Evolutionary conservation across 768 basidiomycete species (phyloP).

Genomic region (Amyloporia xantha): DNA sequence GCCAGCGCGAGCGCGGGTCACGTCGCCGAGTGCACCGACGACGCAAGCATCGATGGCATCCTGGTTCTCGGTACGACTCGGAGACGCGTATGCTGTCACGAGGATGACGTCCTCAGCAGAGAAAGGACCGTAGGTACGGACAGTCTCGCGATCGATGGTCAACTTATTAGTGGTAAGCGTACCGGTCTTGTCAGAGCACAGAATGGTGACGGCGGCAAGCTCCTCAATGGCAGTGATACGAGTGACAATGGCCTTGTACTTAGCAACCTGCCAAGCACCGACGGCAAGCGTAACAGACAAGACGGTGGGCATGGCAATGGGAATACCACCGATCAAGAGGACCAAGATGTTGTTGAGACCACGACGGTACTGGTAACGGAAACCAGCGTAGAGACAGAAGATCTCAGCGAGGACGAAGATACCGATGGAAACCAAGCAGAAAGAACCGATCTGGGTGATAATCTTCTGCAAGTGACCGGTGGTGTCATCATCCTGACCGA

Average conservation of each 20-base stretch:
- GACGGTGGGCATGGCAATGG: slow-evolving; percentile 99
- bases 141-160: slow-evolving; percentile 89
- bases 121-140: slow-evolving; percentile 87
- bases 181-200: slow-evolving; percentile 98
- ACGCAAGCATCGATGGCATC: slow-evolving; percentile 93
- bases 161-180: slow-evolving; percentile 99
- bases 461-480: slow-evolving; percentile 98
- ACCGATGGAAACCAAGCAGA: slow-evolving; percentile 95
- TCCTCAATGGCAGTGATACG: slow-evolving; percentile 99
- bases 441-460: slow-evolving; percentile 94
- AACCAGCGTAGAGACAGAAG: slow-evolving; percentile 86
- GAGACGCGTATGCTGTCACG: slow-evolving; percentile 90
- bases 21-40: slow-evolving; percentile 70
- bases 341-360: slow-evolving; percentile 97
- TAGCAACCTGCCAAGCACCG: slow-evolving; percentile 96
- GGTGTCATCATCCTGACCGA: slow-evolving; percentile 96
- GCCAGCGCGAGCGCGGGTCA: slow-evolving; percentile 71
- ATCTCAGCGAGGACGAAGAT: slow-evolving; percentile 95
- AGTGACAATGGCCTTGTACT: slow-evolving; percentile 99
- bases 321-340: slow-evolving; percentile 98
- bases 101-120: slow-evolving; percentile 87
- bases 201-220: slow-evolving; percentile 95
- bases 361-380: slow-evolving; percentile 84
- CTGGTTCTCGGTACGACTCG: slow-evolving; percentile 98
- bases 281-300: slow-evolving; percentile 97